A percentile compares a stretch with the other conserved stretches of the same genome.
Conservation (phyloP, 495 filamentous ascomycete species). For the Cercophora scortea region DNA sequence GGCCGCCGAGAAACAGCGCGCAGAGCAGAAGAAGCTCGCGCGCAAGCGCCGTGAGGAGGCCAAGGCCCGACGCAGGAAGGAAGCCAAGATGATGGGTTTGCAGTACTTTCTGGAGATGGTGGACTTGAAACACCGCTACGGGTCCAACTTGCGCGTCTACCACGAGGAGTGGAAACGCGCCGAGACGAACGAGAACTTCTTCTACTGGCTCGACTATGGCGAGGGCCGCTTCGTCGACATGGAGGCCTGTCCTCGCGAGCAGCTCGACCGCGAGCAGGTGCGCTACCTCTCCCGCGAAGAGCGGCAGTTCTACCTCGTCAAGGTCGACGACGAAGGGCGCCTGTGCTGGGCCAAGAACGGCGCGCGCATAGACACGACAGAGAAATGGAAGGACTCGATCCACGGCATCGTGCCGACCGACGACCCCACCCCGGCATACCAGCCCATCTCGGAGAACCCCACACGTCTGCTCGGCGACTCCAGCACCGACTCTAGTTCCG, state of each 20-base stretch:
- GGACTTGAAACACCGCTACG: slow-evolving; percentile 82
- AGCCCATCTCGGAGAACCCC: slow-evolving; percentile 6
- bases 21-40: slow-evolving; percentile 27
- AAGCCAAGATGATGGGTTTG: slow-evolving; percentile 73
- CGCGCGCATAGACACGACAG: slow-evolving; percentile 63
- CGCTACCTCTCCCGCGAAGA: slow-evolving; percentile 69
- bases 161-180: slow-evolving; percentile 75
- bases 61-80: slow-evolving; percentile 39
- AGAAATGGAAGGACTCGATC: slow-evolving; percentile 69
- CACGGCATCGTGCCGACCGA: slow-evolving; percentile 64
- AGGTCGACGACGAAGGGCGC: slow-evolving; percentile 56
- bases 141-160: slow-evolving; percentile 74
- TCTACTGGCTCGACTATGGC: slow-evolving; percentile 90
- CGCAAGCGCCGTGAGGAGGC: slow-evolving; percentile 35
- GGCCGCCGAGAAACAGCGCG: slow-evolving; percentile 23
- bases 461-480: slow-evolving; percentile 14
- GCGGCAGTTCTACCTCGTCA: slow-evolving; percentile 62
- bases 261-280: slow-evolving; percentile 61
- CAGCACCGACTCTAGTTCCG: slow-evolving; percentile 7
- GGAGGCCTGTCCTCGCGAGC: slow-evolving; percentile 52
- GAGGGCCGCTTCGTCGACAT: slow-evolving; percentile 55
- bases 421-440: slow-evolving; percentile 49
- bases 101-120: slow-evolving; percentile 94
- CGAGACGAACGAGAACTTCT: slow-evolving; percentile 79
- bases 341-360: slow-evolving; percentile 78